Percentiles rank a stretch among this genome's conserved stretches.
phyloP scores from a whole-genome alignment of 148 eudicot species.

The Drosera capensis region DNA sequence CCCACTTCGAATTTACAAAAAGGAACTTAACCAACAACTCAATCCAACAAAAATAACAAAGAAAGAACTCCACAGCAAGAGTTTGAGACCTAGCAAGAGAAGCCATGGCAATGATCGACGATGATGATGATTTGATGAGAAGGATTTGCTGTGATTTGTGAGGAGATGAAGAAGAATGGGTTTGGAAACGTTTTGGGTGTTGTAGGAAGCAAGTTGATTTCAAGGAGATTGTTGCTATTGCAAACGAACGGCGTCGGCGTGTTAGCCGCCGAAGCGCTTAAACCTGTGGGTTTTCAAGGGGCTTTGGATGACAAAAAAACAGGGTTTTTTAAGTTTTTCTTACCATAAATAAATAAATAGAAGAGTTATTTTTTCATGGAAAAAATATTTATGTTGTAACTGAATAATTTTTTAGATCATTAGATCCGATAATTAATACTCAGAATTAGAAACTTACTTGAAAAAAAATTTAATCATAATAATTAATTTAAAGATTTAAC shows the following conservation, averaged over 20 bases:
- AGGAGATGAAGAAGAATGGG: constrained; percentile 4
- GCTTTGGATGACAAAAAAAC: no score
- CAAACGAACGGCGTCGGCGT: background rate
- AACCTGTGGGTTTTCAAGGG: no score
- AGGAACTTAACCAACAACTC: background rate
- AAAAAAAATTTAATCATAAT: no score
- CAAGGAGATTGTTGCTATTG: constrained; percentile 23
- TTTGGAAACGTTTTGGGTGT: constrained; percentile 18
- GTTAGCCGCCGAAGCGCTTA: no score
- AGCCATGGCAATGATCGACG: constrained; percentile 43
- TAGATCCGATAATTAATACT: no score
- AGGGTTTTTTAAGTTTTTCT: no score
- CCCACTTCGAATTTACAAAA: background rate
- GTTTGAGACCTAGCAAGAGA: constrained; percentile 24
- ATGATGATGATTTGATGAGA: constrained; percentile 6
- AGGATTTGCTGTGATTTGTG: constrained; percentile 5
- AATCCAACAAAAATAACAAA: background rate
- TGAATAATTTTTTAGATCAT: no score
- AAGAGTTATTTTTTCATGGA: no score
- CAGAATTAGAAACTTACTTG: no score
- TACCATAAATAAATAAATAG: no score
- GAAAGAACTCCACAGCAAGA: constrained; percentile 16
- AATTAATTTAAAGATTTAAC: no score
- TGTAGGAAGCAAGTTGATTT: constrained; percentile 19
- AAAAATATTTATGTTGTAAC: no score